A percentile compares a stretch with the other conserved stretches of the same genome.
phyloP scores from a whole-genome alignment of 192 early-diverging fungal genomes.

The Coemansia sp. region DNA sequence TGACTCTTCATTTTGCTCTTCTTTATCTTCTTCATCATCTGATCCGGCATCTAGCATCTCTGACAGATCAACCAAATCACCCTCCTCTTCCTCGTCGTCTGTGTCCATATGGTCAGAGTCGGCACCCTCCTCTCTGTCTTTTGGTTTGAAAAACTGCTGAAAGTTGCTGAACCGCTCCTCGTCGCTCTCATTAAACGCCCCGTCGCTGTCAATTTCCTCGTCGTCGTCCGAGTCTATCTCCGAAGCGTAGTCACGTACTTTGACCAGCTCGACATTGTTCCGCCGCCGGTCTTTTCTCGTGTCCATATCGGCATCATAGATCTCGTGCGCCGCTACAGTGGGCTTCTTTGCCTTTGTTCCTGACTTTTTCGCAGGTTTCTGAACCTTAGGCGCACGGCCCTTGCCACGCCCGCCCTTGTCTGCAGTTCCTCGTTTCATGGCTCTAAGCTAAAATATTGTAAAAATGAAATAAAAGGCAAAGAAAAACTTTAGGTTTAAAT shows the following conservation, averaged over 20 bases:
- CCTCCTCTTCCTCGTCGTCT: constrained; percentile 52
- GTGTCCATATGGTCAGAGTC: constrained; percentile 36
- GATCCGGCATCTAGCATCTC: constrained; percentile 58
- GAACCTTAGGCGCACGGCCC: not conserved
- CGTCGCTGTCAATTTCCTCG: constrained; percentile 92
- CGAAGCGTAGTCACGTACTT: constrained; percentile 62
- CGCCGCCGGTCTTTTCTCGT: constrained; percentile 12
- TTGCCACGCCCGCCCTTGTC: not conserved
- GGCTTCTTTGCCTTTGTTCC: not conserved
- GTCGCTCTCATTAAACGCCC: constrained; percentile 82
- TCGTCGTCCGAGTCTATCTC: constrained; percentile 87
- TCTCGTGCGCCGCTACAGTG: not conserved
- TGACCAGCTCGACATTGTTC: constrained; percentile 29
- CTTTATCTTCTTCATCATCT: constrained; percentile 15
- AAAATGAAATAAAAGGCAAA: not conserved
- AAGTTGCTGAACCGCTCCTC: constrained; percentile 78
- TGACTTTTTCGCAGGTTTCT: not conserved
- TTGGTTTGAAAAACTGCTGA: not conserved
- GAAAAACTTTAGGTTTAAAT: constrained; percentile 2
- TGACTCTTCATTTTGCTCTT: not conserved
- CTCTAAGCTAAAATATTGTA: not conserved
- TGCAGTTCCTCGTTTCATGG: not conserved
- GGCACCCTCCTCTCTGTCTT: constrained; percentile 20
- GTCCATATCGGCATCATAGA: constrained; percentile 24
- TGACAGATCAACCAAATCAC: constrained; percentile 60